phyloP scores from a whole-genome alignment of 2,329 filamentous ascomycete species.

The Talaromyces piceae region DNA sequence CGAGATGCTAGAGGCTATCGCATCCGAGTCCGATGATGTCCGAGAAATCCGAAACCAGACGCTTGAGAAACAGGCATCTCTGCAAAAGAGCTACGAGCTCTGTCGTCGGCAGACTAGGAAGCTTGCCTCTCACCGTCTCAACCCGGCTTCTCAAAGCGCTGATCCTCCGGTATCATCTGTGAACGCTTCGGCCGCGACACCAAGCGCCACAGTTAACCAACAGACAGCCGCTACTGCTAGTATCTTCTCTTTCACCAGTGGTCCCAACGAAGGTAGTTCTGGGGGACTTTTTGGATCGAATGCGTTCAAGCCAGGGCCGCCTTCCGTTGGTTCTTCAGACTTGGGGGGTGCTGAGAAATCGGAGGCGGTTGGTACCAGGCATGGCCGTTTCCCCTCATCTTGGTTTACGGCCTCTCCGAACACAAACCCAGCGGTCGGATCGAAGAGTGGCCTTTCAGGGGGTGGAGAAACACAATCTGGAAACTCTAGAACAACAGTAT shows the following conservation, averaged over 20 bases:
- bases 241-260: neutral
- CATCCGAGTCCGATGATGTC: conserved; percentile 17
- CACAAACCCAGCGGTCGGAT: neutral
- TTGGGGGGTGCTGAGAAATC: neutral
- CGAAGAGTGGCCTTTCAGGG: neutral
- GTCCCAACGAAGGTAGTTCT: neutral
- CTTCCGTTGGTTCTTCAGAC: neutral
- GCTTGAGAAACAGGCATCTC: conserved; percentile 4
- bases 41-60: conserved; percentile 9
- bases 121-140: conserved; percentile 4
- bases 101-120: conserved; percentile 9
- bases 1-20: conserved; percentile 18
- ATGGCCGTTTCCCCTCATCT: neutral
- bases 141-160: neutral
- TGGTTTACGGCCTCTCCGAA: neutral
- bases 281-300: neutral
- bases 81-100: conserved; percentile 9
- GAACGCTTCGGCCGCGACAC: neutral
- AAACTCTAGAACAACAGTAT: neutral
- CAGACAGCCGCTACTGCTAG: neutral
- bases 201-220: neutral
- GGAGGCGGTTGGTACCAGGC: neutral
- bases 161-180: neutral
- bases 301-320: neutral
- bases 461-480: neutral